Evolutionary conservation across 345 rosid species (phyloP).

Genomic region (Syzygium jambos): DNA sequence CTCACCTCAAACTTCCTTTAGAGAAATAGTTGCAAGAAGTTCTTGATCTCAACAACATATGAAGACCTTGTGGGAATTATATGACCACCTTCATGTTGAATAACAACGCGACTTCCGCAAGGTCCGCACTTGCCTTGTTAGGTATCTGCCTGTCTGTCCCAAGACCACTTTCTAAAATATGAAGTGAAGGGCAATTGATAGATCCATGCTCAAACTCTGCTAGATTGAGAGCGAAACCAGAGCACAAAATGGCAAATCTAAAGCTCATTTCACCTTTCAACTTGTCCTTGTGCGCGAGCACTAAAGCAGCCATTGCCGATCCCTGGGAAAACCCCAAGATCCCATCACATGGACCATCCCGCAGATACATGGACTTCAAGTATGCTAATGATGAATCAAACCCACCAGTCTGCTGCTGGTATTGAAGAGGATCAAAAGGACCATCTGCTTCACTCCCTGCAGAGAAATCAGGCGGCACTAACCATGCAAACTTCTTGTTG

Average conservation of each 20-base stretch:
- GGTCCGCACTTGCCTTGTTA: constrained; percentile 51
- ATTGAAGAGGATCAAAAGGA: constrained; percentile 74
- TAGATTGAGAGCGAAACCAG: constrained; percentile 49
- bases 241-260: constrained; percentile 76
- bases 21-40: constrained; percentile 56
- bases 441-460: constrained; percentile 28
- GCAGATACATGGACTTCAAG: constrained; percentile 35
- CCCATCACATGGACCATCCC: constrained; percentile 90
- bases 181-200: constrained; percentile 77
- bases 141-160: constrained; percentile 78
- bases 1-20: background rate
- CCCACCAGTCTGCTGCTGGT: constrained; percentile 76
- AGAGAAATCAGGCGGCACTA: constrained; percentile 44
- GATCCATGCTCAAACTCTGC: constrained; percentile 18
- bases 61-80: constrained; percentile 77
- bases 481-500: constrained; percentile 84
- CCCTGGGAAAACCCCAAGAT: constrained; percentile 91
- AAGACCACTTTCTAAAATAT: constrained; percentile 56
- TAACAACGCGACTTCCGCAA: constrained; percentile 40
- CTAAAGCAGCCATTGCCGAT: constrained; percentile 81
- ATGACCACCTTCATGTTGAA: constrained; percentile 86
- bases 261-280: constrained; percentile 47
- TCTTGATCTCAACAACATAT: constrained; percentile 53
- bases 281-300: constrained; percentile 30
- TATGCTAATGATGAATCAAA: constrained; percentile 44